Base-by-base conservation (phyloP, 2,329 filamentous ascomycete species). In the Aschersonia sp. region DNA sequence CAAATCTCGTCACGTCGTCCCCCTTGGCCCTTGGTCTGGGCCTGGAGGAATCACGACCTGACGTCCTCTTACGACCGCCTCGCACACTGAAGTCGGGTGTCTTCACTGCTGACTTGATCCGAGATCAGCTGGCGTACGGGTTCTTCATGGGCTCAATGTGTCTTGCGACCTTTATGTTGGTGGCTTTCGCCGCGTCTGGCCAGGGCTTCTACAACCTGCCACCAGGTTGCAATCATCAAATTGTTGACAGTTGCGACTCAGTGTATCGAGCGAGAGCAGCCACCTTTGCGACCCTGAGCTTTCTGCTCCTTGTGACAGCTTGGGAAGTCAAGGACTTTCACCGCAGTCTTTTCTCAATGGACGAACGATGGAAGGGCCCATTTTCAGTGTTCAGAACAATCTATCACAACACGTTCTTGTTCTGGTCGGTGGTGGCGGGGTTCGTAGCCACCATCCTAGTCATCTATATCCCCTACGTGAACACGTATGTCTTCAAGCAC, bases 241-340 rank as follows among this genome's bases (percentile, higher is more conserved):
- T 12, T 22, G 73, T 67, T 52, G 67, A 68, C 30, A 62, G 61
- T 2, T 84, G 81, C 59, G 66, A 66, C n/a, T 60, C 66, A 4
- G 73, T 82, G 2, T 84, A 78, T 65, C 72, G 74, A 14, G 81
- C 81, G 0, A 73, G 83, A 10, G 81, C 81, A 0, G 79, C 82
- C 1, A 81, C 79, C 5, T 87, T 84, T 58, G 78, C 81, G 0
- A 81, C 77, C 6, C 61, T 87, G 41, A 83, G 79, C 41, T 85
- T 83, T 66, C 68, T 80, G 44, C 69, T 84, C 5, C 67, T 87
- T 6, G 73, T 84, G 48, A 79, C 82, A 0, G 79, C 83, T 0
- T 86, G 82, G 82, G 81, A 87, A 62, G 79, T 83, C 57, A 80
- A 84, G 59, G 78, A 85, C 54, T 81, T 83, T 62, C 76, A 76